phyloP scores from a whole-genome alignment of 1,284 basidiomycete species.

The Malassezia dermatis region DNA sequence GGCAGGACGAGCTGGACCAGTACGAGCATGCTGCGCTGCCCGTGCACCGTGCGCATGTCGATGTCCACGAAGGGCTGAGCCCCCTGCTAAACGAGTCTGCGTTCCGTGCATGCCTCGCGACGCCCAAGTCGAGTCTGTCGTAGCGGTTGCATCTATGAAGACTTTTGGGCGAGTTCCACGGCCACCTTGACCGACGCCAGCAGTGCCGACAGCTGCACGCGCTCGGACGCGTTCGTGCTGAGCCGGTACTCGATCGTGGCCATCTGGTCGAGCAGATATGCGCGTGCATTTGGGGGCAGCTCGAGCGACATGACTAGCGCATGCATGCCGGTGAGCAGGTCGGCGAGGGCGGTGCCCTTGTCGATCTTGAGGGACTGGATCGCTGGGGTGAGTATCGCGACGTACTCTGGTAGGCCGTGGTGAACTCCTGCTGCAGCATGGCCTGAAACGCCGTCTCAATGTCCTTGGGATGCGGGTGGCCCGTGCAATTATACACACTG shows the following conservation, averaged over 20 bases:
- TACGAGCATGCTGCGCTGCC: conserved; percentile 1
- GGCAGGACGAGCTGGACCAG: background rate
- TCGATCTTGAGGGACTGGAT: conserved; percentile 77
- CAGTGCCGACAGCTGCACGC: conserved; percentile 82
- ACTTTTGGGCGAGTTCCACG: conserved; percentile 56
- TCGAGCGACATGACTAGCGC: conserved; percentile 80
- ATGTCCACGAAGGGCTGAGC: background rate
- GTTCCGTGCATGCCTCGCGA: background rate
- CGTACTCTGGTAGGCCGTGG: conserved; percentile 76
- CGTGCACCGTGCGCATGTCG: background rate
- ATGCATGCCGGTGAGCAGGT: conserved; percentile 84
- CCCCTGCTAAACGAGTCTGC: background rate
- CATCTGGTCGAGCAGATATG: conserved; percentile 79
- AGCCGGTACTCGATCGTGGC: conserved; percentile 78
- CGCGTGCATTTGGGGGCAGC: conserved; percentile 69
- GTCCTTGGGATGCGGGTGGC: conserved; percentile 85
- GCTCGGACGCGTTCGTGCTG: conserved; percentile 84
- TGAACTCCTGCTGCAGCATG: conserved; percentile 94
- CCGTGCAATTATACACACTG: conserved; percentile 92
- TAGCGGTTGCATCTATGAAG: background rate
- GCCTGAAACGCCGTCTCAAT: conserved; percentile 85
- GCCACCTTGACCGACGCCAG: conserved; percentile 87
- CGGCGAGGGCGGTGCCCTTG: conserved; percentile 85
- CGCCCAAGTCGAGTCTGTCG: background rate
- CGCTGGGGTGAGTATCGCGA: conserved; percentile 53